Base-by-base conservation (phyloP, 2,329 filamentous ascomycete species). In the Xylaria sp. region DNA sequence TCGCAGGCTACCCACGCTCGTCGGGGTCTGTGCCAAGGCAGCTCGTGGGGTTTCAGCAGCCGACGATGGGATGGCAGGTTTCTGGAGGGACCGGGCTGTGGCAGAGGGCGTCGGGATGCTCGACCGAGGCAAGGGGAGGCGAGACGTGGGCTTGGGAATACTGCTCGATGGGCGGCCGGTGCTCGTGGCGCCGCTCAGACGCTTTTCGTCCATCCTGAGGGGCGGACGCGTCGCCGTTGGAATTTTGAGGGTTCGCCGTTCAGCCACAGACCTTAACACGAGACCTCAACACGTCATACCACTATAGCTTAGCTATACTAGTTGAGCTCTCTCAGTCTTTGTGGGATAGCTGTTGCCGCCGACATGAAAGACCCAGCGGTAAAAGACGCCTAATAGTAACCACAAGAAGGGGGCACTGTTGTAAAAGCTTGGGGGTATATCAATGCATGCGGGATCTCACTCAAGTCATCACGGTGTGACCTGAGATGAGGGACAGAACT, bases 51-150 rank as follows among this genome's bases (percentile, higher is more conserved):
- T 69, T 55, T 75, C 72, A 54, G 66, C 4, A 37, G 34, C 34
- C 34, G 10, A 70, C 60, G 70, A 52, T 56, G 58, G 59, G 50
- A 51, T 37, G n/a, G 39, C 54, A n/a, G 64, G 48, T 48, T 55
- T 71, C 28, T 69, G 57, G 51, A 60, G 61, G 23, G 56, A 48
- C 51, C 67, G 44, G 41, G 52, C 28, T 18, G 72, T 60, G 18
- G 72, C n/a, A 28, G 71, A 57, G 8, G 69, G 65, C 12, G 66
- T 71, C 23, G 73, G 72, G 37, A 75, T 67, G 69, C 25, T 71
- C 12, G 77, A 76, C 63, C 78, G 75, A 65, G 77, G 77, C 54
- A 78, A 55, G 41, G 78, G 77, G 23, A 79, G 75, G 69, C 78
- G 78, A 46, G 78, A 79, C 34, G 74, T 73, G 8, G 77, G 77